Evolutionary conservation across 495 filamentous ascomycete genomes (phyloP), one percentile per base, ranked within the genome.

Genomic region (Cudoniella acicularis): DNA sequence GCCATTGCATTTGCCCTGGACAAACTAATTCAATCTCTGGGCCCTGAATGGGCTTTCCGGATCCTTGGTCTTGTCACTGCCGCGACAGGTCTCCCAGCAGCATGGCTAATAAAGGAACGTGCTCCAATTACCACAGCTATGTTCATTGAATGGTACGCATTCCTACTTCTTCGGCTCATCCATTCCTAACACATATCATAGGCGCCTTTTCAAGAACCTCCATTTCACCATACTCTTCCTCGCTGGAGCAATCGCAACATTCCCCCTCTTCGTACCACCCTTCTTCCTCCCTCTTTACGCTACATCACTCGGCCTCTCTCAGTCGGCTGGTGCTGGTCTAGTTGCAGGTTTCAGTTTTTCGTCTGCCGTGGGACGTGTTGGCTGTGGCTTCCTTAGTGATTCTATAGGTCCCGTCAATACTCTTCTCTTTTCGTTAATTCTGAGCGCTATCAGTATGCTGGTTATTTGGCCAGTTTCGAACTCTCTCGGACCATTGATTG

Each of bases 281-380:
- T 84, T 83, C 68, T 85, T 83, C 64, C 65, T 86, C 0, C 83
- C 83, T 0, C 66, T 79, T 2, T 64, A 61, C 40, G 21, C 20
- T 10, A 20, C 26, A 20, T 57, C 52, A 0, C 75, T 91, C 23
- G 88, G 90, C 2, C 76, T 92, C 23, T 79, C 75, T 3, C 72
- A 84, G 1, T 77, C 78, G 27, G 87, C 91, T 67, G 89, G 84
- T 1, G 87, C 86, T 42, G 74, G 91, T 45, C 78, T 90, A 11
- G 83, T 84, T 0, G 90, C 90, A 2, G 70, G 92, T 11, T 77
- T 94, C 65, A 93, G 89, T 61, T 64, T 89, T 65, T 78, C 83
- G 42, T 80, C 79, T 60, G 79, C 72, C 0, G 67, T 87, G 18
- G 85, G 85, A 8, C 72, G 90, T 17, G 86, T 87, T 10, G 61